Conservation (phyloP, 202 grass and related monocot species). For the Digitaria exilis region DNA sequence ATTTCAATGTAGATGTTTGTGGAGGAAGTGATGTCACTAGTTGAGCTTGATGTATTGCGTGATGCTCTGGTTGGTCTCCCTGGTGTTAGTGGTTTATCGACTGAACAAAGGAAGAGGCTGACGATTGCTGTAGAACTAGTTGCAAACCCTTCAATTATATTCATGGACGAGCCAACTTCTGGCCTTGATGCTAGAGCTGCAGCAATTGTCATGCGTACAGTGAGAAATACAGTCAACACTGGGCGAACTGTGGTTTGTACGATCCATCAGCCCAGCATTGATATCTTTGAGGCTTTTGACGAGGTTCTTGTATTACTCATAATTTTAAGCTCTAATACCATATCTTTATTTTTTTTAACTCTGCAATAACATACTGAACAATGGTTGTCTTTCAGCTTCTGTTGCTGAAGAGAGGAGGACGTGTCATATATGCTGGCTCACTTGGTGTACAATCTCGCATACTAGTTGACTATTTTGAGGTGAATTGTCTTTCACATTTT, state of each 20-base stretch:
- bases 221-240: conserved; percentile 86
- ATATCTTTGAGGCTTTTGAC: conserved; percentile 90
- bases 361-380: conserved; percentile 3
- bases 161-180: conserved; percentile 93
- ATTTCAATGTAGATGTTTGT: conserved; percentile 66
- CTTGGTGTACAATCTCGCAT: conserved; percentile 67
- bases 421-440: conserved; percentile 70
- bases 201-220: conserved; percentile 84
- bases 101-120: conserved; percentile 79
- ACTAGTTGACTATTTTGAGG: conserved; percentile 87
- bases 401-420: conserved; percentile 76
- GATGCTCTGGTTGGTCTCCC: conserved; percentile 76
- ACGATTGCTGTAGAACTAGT: conserved; percentile 83
- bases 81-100: conserved; percentile 71
- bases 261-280: conserved; percentile 92
- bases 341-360: background rate
- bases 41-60: conserved; percentile 69
- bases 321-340: background rate
- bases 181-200: conserved; percentile 89
- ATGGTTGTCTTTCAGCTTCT: conserved; percentile 60
- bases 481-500: conserved; percentile 31
- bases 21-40: conserved; percentile 74
- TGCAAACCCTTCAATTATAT: conserved; percentile 85
- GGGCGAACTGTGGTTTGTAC: conserved; percentile 83
- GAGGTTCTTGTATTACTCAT: conserved; percentile 53